phyloP scores from a whole-genome alignment of 148 eudicot genomes.

The Polygonum maritimum region DNA sequence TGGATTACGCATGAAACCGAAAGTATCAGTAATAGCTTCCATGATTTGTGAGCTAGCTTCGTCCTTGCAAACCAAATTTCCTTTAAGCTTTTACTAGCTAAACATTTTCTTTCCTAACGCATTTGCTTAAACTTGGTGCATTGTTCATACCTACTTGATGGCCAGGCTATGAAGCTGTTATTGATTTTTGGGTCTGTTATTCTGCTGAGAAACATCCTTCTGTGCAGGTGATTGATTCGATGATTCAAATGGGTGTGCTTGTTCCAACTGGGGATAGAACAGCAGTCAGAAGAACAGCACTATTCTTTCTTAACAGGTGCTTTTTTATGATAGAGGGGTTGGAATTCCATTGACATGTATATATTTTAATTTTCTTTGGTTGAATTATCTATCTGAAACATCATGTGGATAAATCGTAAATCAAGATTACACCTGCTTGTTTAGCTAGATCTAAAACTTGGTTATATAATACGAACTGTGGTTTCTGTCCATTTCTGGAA shows the following conservation, averaged over 20 bases:
- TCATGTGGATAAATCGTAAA: not conserved
- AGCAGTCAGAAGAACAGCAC: conserved; percentile 92
- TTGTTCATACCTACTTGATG: not conserved
- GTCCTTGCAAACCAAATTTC: not conserved
- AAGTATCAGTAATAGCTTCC: not conserved
- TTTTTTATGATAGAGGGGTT: not conserved
- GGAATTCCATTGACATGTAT: not conserved
- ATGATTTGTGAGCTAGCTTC: not conserved
- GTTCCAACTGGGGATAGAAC: conserved; percentile 99
- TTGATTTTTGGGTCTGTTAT: not conserved
- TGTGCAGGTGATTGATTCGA: conserved; percentile 81
- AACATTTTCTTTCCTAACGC: not conserved
- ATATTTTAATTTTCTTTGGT: not conserved
- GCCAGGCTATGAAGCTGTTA: not conserved
- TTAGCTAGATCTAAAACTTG: not conserved
- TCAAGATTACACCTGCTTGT: not conserved
- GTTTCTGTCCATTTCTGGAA: not conserved
- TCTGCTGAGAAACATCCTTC: conserved; percentile 7
- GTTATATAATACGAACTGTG: not conserved
- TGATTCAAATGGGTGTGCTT: conserved; percentile 96
- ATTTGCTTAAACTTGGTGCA: not conserved
- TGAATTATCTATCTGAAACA: conserved; percentile 1
- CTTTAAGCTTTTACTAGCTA: not conserved
- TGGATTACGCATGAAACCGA: not conserved
- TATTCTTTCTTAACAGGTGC: conserved; percentile 88